These are phyloP conservation scores for Artemisia annua DNA, from an alignment of 129 eudicot species.

Conservation along the genomic window DNA sequence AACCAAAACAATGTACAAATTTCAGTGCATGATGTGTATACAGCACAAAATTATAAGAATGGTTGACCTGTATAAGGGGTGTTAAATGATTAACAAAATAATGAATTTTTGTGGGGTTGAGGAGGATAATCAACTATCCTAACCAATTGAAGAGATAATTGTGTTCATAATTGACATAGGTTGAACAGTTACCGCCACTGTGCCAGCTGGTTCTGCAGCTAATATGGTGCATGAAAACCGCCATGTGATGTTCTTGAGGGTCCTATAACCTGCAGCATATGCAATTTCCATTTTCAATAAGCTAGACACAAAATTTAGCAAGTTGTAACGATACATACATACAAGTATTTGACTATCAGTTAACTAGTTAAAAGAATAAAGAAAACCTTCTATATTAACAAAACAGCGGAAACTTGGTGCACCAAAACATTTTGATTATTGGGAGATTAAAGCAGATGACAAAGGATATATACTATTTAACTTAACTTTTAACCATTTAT, in stretches of 20 bases:
- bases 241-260: slow-evolving; percentile 62
- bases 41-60: background rate
- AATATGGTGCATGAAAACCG: slow-evolving; percentile 58
- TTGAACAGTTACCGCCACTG: background rate
- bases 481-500: too few relatives aligned
- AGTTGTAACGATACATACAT: background rate
- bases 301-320: background rate
- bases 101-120: slow-evolving; percentile 5
- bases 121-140: slow-evolving; percentile 3
- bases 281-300: slow-evolving; percentile 16
- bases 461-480: too few relatives aligned
- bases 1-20: slow-evolving; percentile 3
- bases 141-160: background rate
- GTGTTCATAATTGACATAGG: background rate
- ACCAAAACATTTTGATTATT: too few relatives aligned
- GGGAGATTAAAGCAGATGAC: too few relatives aligned
- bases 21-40: background rate
- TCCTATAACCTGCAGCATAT: slow-evolving; percentile 57
- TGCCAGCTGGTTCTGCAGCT: slow-evolving; percentile 21
- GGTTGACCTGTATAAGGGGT: slow-evolving; percentile 5
- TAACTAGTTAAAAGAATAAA: too few relatives aligned
- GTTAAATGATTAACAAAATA: background rate
- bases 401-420: too few relatives aligned
- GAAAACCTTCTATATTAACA: too few relatives aligned
- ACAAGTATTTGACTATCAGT: too few relatives aligned